These are phyloP conservation scores for Candida sphagnicola DNA, from an alignment of 805 yeast genomes.

Conservation along the genomic window DNA sequence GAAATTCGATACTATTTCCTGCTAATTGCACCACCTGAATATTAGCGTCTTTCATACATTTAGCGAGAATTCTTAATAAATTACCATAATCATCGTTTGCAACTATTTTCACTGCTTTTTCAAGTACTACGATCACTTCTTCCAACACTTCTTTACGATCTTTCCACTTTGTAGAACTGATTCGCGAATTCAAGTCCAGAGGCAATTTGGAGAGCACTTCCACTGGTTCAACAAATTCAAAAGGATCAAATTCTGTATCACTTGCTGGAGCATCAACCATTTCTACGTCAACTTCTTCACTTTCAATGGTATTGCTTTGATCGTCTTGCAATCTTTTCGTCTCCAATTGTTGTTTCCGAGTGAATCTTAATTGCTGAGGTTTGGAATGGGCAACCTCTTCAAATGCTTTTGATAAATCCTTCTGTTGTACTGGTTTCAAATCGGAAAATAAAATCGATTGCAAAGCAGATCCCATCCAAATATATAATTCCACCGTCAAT, in stretches of 20 bases:
- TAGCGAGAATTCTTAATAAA: constrained; percentile 60
- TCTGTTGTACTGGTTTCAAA: constrained; percentile 88
- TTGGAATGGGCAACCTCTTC: constrained; percentile 39
- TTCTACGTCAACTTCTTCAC: constrained; percentile 21
- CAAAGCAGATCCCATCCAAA: constrained; percentile 67
- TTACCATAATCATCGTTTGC: constrained; percentile 60
- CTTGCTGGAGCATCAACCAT: constrained; percentile 24
- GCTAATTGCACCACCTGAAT: constrained; percentile 81
- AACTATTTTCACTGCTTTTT: constrained; percentile 53
- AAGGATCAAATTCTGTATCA: constrained; percentile 50
- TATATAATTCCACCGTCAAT: constrained; percentile 64
- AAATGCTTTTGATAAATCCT: constrained; percentile 71
- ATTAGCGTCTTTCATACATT: constrained; percentile 83
- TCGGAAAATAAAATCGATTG: constrained; percentile 59
- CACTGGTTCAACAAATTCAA: constrained; percentile 65
- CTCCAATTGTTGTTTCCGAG: constrained; percentile 43
- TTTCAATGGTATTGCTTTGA: constrained; percentile 12
- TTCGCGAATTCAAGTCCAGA: constrained; percentile 47
- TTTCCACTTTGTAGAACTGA: constrained; percentile 77
- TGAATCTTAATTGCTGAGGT: constrained; percentile 52
- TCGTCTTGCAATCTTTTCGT: constrained; percentile 7
- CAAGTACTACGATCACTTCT: constrained; percentile 46
- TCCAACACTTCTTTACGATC: constrained; percentile 85
- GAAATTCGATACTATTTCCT: constrained; percentile 55
- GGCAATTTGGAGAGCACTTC: constrained; percentile 68